Base-by-base conservation (phyloP, 345 rosid species). In the Brassica rapa region DNA sequence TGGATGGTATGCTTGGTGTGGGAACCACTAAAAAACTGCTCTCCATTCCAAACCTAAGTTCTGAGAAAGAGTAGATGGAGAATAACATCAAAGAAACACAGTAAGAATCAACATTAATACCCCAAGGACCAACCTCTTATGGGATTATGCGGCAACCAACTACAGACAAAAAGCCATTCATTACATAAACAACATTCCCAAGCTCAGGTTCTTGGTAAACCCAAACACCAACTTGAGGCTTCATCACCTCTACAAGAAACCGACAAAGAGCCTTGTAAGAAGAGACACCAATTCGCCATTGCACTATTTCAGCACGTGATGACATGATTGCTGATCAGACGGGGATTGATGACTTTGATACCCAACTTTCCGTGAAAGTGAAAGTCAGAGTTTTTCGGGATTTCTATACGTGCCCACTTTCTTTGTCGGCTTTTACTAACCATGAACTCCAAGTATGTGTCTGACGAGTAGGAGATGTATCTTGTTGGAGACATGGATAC, bases 331-430 rank as follows among this genome's bases (percentile, higher is more conserved):
- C 97, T 23, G 89, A 91, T 71, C 87, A 83, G 16, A 70, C 74
- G 64, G 94, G 89, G 69, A 77, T 88, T 57, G 89, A 88, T 76
- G 84, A 85, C 59, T 95, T 86, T 86, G 83, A 78, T 69, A 91
- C 92, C 23, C 87, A 86, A 73, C 81, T 93, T 83, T 90, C 93
- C 33, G 33, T 30, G 33, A 1, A 30, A 30, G 25, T 24, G 25
- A 24, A 24, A 24, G 25, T 24, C 25, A 24, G 25, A 24, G 25
- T 24, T 30, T 30, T 30, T 30, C 0, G 33, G 33, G 33, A 30
- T 30, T 30, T 30, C 33, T 30, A 30, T 30, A 30, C 33, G 33
- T 30, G 33, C 33, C 33, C 33, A 5, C 33, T 30, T 30, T 30
- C 33, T 30, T 30, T 30, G 33, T 30, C 33, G 33, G 33, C 33